Evolutionary conservation across 2,329 filamentous ascomycete genomes (phyloP), one percentile per base, ranked within the genome.

Genomic region (Lasiodiplodia hormozganensis): DNA sequence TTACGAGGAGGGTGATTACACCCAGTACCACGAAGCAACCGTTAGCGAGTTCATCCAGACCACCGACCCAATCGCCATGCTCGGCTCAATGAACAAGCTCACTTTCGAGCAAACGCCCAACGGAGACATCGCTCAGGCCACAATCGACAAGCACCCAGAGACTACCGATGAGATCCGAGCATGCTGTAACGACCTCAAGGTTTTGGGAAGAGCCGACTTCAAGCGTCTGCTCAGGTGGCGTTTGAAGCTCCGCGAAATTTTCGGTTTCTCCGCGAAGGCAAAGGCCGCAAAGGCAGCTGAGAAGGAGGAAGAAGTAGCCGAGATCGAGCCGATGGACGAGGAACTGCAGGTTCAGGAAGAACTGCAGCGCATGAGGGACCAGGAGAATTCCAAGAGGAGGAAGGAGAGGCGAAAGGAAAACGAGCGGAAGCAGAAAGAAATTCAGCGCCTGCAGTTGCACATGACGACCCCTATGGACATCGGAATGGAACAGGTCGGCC

Each of bases 401-500:
- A 91, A 93, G 74, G 92, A 97, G 75, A 89, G 91, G 73, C 87
- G 94, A 72, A 92, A 87, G 74, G 94, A 97, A 70, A 99, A 99
- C 72, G 96, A 99, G 80, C 89, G 89, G 79, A 98, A 97, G 81
- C 92, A 96, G 73, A 96, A 92, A 73, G 96, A 98, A 72, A 93
- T 98, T 70, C 86, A 97, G n/a, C 90, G 96, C 40, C 91, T 99
- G 91, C 96, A 99, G 80, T 89, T 99, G 84, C 91, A 97, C 82
- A 99, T 99, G 96, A 91, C 90, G 2, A 92, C 94, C 0, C 96
- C 96, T 8, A 96, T 93, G 85, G 96, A 99, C 72, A 97, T 99
- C 71, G 96, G 96, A 75, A 88, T 97, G 82, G 96, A 97, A 77
- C 93, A 96, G 80, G 82, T 87, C 28, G 93, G 93, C 0, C 92